phyloP scores from a whole-genome alignment of 805 yeast species.

The Wickerhamomyces alni region DNA sequence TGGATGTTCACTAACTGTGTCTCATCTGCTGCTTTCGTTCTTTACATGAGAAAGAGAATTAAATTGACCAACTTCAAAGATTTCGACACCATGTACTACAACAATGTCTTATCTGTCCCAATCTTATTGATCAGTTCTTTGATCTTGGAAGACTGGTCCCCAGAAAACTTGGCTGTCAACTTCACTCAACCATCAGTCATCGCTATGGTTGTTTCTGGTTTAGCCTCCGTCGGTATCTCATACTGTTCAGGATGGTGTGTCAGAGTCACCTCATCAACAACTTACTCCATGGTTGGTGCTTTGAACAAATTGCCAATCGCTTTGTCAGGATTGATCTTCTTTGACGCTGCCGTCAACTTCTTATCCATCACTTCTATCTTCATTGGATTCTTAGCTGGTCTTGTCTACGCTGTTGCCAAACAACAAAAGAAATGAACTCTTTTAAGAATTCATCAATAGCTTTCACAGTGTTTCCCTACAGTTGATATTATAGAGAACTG shows the following conservation, averaged over 20 bases:
- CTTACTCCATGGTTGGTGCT: constrained; percentile 99
- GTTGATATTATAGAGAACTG: too few species aligned
- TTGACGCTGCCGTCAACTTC: constrained; percentile 92
- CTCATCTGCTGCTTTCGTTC: constrained; percentile 88
- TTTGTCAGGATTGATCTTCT: constrained; percentile 87
- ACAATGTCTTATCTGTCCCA: constrained; percentile 90
- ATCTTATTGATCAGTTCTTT: constrained; percentile 73
- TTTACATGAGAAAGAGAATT: constrained; percentile 95
- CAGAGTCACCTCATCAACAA: constrained; percentile 96
- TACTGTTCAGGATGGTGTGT: constrained; percentile 99
- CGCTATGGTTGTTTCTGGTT: constrained; percentile 86
- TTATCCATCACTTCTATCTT: constrained; percentile 86
- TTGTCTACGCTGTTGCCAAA: constrained; percentile 93
- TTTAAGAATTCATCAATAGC: too few species aligned
- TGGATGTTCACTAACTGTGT: constrained; percentile 98
- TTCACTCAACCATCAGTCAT: constrained; percentile 71
- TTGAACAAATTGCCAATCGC: constrained; percentile 97
- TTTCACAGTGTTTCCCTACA: background rate
- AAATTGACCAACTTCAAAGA: constrained; percentile 95
- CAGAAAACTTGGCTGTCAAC: constrained; percentile 66
- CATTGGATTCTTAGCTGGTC: constrained; percentile 91
- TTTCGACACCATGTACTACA: constrained; percentile 97
- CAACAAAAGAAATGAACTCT: constrained; percentile 56
- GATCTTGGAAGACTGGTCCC: constrained; percentile 87
- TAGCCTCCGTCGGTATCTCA: constrained; percentile 93